Percentiles rank a stretch among this genome's conserved stretches.
Evolutionary conservation across 2,329 filamentous ascomycete species (phyloP).

Genomic region (Septoria linicola): DNA sequence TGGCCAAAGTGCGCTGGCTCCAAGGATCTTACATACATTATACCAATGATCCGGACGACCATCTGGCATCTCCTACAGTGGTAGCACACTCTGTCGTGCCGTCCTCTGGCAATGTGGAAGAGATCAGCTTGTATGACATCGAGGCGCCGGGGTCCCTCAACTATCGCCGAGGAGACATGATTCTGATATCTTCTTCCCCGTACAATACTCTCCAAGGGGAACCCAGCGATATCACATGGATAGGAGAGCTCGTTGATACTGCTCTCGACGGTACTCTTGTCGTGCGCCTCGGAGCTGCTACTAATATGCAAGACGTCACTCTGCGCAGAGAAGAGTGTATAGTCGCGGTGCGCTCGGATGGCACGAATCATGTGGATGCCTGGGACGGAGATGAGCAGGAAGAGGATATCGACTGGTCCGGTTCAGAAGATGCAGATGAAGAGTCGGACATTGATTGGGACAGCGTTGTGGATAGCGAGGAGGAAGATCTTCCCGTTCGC

Average conservation of each 20-base stretch:
- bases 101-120: slow-evolving; percentile 39
- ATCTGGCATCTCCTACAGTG: slow-evolving; percentile 38
- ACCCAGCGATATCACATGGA: slow-evolving; percentile 46
- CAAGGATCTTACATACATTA: slow-evolving; percentile 57
- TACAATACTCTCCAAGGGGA: slow-evolving; percentile 4
- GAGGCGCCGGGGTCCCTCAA: slow-evolving; percentile 50
- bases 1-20: slow-evolving; percentile 58
- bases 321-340: slow-evolving; percentile 51
- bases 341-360: slow-evolving; percentile 47
- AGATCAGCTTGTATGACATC: slow-evolving; percentile 61
- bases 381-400: slow-evolving; percentile 43
- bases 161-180: slow-evolving; percentile 53
- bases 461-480: slow-evolving; percentile 32
- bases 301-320: slow-evolving; percentile 51
- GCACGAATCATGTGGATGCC: slow-evolving; percentile 28
- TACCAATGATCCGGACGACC: slow-evolving; percentile 50
- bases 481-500: slow-evolving; percentile 27
- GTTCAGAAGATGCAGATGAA: slow-evolving; percentile 39
- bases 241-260: slow-evolving; percentile 58
- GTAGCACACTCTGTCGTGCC: slow-evolving; percentile 24
- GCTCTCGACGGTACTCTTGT: slow-evolving; percentile 54
- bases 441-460: slow-evolving; percentile 33
- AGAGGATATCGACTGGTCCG: slow-evolving; percentile 20
- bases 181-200: slow-evolving; percentile 42
- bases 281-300: slow-evolving; percentile 54